Base-by-base conservation (phyloP, 768 basidiomycete genomes). In the Boletellus emodensis region DNA sequence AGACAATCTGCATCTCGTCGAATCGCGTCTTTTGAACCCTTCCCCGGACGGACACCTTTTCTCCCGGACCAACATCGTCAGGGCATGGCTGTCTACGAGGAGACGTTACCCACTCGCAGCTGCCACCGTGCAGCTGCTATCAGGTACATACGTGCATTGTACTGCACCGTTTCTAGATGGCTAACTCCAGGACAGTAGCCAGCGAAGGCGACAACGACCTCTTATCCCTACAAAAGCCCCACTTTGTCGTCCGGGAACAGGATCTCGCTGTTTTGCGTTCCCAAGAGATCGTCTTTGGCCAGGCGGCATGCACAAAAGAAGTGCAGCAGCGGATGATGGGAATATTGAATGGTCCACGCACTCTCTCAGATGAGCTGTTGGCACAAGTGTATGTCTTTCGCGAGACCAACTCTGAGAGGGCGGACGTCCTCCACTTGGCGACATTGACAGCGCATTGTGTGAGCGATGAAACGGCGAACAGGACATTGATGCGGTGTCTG, bases 381-480 rank as follows among this genome's bases (percentile, higher is more conserved):
- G 71, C 73, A 4, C 72, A 73, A 26, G 38, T 82, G 1, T 66
- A 72, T 43, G 61, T 81, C 48, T 65, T 78, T 22, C 64, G 59
- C 44, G 71, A 72, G 50, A 62, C 61, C 7, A 39, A 30, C 22
- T 8, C 45, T 11, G 73, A 77, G 55, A 48, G 59, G 13, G 47
- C 63, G 1, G 65, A 67, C 18, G 59, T 49, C 9, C 64, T 74
- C 45, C 76, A 82, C 54, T 42, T 81, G 40, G 44, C 79, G 22
- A 58, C 78, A 17, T 57, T 73, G 35, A 61, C 71, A 14, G 72
- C 80, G 0, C 81, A 84, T 57, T 64, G 66, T 40, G 75, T 82
- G 40, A 72, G 75, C 0, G 82, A 84, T 57, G 78, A 75, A n/a
- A 72, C 72, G 41, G 68, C 75, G 14, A 76, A 72, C 51, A 51